A percentile compares a stretch with the other conserved stretches of the same genome.
phyloP scores from a whole-genome alignment of 148 eudicot species.

The Camellia lanceoleosa region DNA sequence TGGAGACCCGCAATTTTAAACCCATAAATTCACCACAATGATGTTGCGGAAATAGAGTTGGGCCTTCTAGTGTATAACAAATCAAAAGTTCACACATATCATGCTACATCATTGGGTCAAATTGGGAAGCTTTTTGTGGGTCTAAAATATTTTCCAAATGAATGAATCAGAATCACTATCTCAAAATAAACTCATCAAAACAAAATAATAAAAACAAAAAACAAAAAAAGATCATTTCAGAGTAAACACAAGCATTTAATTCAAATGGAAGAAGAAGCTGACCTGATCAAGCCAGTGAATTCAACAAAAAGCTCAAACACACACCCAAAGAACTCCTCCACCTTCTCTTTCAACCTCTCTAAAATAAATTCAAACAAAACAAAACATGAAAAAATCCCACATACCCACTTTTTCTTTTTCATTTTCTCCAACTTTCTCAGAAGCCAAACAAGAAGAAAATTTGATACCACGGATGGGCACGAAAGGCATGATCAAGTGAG shows the following conservation, averaged over 20 bases:
- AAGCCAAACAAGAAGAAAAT: not conserved
- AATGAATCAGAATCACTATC: not conserved
- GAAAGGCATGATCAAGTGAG: slow-evolving; percentile 80
- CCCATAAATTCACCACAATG: not conserved
- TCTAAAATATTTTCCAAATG: too few relatives aligned
- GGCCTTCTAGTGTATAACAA: too few relatives aligned
- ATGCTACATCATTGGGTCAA: too few relatives aligned
- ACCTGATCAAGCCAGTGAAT: slow-evolving; percentile 97
- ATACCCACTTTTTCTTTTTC: not conserved
- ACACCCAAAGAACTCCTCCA: slow-evolving; percentile 79
- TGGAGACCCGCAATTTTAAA: too few relatives aligned
- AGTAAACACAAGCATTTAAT: not conserved
- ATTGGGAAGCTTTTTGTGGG: too few relatives aligned
- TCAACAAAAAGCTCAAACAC: slow-evolving; percentile 78
- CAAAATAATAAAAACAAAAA: too few relatives aligned
- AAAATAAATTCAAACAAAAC: slow-evolving; percentile 10
- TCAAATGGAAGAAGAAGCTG: slow-evolving; percentile 1
- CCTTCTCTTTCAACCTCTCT: slow-evolving; percentile 73
- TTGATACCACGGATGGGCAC: slow-evolving; percentile 64
- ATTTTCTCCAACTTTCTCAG: slow-evolving; percentile 23
- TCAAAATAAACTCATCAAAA: not conserved
- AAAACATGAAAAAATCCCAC: not conserved
- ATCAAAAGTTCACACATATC: too few relatives aligned
- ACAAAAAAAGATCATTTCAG: not conserved
- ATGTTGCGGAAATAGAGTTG: not conserved